Base-by-base conservation (phyloP, 2,329 filamentous ascomycete genomes). In the Chrysoporthe cubensis region DNA sequence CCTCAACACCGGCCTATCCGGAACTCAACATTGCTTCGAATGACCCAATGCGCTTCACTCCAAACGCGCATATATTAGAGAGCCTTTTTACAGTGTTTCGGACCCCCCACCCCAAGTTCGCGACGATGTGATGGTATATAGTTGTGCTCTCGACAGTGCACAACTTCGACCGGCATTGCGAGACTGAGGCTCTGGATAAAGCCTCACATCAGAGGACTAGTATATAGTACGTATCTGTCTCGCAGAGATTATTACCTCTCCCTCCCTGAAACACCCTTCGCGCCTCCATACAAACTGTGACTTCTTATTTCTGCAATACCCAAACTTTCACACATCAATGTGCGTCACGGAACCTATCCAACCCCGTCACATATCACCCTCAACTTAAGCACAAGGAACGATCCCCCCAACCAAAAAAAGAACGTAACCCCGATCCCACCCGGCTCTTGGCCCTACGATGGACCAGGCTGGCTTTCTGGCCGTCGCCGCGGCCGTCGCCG, bases 401-500 rank as follows among this genome's bases (percentile, higher is more conserved):
- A 9, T 9, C 21, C 26, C 32, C 54, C 37, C 9, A 14, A 37
- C 32, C n/a, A 26, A 57, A 16, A 40, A 40, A 40, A 40, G 9
- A 40, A 40, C 5, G 9, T 7, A 40, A 40, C 32, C 21, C 26
- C 32, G 37, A 37, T 26, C 54, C 26, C 54, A 57, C 54, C 21
- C 54, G 16, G 13, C 54, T 9, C 8, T 34, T 8, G 54, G 26
- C 13, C 54, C 37, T 26, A 57, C 21, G 7, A 26, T 57, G 13
- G 54, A 57, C 26, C 54, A 34, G 8, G 54, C 32, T 16, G 21
- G 54, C 32, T 14, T 37, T 16, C 13, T 64, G 5, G 54, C 60
- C 61, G 21, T 67, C 37, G 32, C 21, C 21, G 65, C 44, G 52
- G 46, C 65, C n/a, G 21, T 13, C 37, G 43, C 37, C 18, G 61